These are phyloP conservation scores for Elongisporangium anandrum DNA, from an alignment of 352 stramenopile species.

Conservation along the genomic window DNA sequence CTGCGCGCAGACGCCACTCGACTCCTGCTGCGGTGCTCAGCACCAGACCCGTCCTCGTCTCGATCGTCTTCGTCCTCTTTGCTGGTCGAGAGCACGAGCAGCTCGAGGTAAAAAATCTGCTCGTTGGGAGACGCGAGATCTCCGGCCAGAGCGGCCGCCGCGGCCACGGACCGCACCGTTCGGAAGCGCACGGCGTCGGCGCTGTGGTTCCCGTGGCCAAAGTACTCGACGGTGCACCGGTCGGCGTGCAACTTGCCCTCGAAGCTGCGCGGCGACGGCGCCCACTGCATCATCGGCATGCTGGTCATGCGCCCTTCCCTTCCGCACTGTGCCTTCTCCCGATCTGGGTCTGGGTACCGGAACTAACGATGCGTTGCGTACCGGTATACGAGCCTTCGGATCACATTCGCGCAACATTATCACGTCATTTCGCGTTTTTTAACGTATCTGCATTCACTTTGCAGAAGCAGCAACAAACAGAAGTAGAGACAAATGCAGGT, in stretches of 20 bases:
- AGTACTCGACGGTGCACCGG: constrained; percentile 52
- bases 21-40: neutral
- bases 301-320: too few species aligned
- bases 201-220: constrained; percentile 38
- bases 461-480: too few species aligned
- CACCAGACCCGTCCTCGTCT: neutral
- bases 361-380: too few species aligned
- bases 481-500: too few species aligned
- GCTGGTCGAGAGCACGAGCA: constrained; percentile 34
- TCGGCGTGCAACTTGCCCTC: constrained; percentile 56
- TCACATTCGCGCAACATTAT: too few species aligned
- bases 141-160: constrained; percentile 1
- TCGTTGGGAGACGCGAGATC: neutral
- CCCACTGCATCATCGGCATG: too few species aligned
- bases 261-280: constrained; percentile 6
- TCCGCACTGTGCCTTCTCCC: too few species aligned
- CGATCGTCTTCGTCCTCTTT: constrained; percentile 5
- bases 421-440: too few species aligned
- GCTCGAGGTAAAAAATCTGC: constrained; percentile 54
- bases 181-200: constrained; percentile 54
- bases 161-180: constrained; percentile 14
- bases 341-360: too few species aligned
- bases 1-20: neutral
- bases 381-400: too few species aligned
- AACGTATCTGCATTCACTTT: too few species aligned